These are phyloP conservation scores for Coniophora puteana DNA, from an alignment of 1,284 basidiomycete genomes.

Conservation along the genomic window DNA sequence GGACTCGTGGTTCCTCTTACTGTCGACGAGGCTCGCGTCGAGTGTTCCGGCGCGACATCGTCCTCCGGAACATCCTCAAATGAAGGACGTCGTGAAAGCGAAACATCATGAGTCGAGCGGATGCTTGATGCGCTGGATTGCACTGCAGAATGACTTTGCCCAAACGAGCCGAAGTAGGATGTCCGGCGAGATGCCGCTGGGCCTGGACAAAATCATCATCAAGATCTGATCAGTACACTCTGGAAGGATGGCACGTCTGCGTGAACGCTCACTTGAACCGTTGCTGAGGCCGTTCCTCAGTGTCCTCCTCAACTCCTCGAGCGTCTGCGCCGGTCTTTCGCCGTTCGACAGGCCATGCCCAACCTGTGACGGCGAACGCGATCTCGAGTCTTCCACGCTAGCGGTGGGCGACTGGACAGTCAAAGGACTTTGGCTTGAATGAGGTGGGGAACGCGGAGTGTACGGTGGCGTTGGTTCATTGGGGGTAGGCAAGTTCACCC, in stretches of 20 bases:
- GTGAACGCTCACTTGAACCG: no score
- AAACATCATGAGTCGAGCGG: conserved; percentile 11
- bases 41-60: no score
- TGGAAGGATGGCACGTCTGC: no score
- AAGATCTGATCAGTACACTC: no score
- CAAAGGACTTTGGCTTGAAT: not conserved
- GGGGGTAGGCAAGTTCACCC: conserved; percentile 12
- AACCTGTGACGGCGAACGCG: conserved; percentile 11
- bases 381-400: no score
- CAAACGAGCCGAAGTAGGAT: no score
- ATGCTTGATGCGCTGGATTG: conserved; percentile 15
- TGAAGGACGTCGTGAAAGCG: conserved; percentile 33
- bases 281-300: conserved; percentile 26
- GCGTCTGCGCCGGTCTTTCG: conserved; percentile 27
- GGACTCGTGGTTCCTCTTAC: not conserved
- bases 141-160: conserved; percentile 13
- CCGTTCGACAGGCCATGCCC: not conserved
- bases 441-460: conserved; percentile 16
- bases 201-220: not conserved
- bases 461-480: conserved; percentile 13
- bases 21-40: no score
- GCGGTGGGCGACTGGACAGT: conserved; percentile 4
- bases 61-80: conserved; percentile 35
- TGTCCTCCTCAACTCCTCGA: conserved; percentile 37
- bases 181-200: conserved; percentile 3